Evolutionary conservation across 2,329 filamentous ascomycete genomes (phyloP).

Genomic region (Dothistroma septosporum): DNA sequence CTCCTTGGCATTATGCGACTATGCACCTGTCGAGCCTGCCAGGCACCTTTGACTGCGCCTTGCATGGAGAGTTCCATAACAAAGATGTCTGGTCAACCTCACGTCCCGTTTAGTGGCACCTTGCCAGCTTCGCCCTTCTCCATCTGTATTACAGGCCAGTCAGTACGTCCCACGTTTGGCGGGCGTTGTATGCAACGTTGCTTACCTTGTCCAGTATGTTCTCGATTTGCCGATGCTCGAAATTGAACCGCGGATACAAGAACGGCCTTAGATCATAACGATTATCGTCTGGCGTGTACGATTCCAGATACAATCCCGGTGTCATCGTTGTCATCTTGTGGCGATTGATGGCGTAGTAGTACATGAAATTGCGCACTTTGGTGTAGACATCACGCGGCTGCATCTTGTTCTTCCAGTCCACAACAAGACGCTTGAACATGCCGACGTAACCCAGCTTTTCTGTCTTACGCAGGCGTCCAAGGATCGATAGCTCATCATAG

Average conservation of each 20-base stretch:
- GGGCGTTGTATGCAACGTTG: no score
- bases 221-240: constrained; percentile 49
- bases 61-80: background rate
- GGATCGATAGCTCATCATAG: constrained; percentile 52
- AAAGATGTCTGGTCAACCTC: background rate
- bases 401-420: constrained; percentile 45
- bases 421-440: constrained; percentile 52
- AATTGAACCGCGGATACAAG: constrained; percentile 49
- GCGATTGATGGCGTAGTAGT: constrained; percentile 60
- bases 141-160: constrained; percentile 4
- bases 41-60: background rate
- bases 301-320: constrained; percentile 52
- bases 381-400: constrained; percentile 33
- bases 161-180: no score
- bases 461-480: constrained; percentile 54
- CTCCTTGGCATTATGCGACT: background rate
- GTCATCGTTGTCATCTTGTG: constrained; percentile 62
- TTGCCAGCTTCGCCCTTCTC: constrained; percentile 29
- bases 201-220: constrained; percentile 37
- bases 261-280: constrained; percentile 56
- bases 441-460: constrained; percentile 53
- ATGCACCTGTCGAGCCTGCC: background rate
- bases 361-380: constrained; percentile 47
- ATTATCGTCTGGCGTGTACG: constrained; percentile 50
- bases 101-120: background rate